These are phyloP conservation scores for Solanum gracilifrons DNA, from an alignment of 257 asterid species.

Conservation along the genomic window DNA sequence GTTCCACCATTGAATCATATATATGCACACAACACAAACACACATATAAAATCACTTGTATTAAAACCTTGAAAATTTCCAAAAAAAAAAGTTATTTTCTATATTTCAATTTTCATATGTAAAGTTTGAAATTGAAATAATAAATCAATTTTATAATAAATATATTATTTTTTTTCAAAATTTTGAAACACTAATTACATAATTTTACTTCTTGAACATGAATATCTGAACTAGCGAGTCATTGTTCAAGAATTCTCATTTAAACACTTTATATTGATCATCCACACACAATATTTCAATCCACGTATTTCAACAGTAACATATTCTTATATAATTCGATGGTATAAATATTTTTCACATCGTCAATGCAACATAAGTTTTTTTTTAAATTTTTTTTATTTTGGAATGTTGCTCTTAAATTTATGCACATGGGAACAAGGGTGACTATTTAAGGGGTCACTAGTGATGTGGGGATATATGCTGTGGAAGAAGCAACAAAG, in stretches of 20 bases:
- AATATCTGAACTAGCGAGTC: neutral
- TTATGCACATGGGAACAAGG: slow-evolving; percentile 39
- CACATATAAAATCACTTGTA: neutral
- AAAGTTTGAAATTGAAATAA: neutral
- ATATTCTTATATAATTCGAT: neutral
- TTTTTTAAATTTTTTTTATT: neutral
- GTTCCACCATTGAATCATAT: neutral
- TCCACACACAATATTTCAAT: neutral
- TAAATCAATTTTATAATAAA: neutral
- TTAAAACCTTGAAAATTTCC: neutral
- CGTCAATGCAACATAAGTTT: neutral
- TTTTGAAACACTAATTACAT: neutral
- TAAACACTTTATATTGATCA: neutral
- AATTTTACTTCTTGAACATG: neutral
- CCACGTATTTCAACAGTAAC: neutral
- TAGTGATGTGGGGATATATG: slow-evolving; percentile 33
- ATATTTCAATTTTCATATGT: neutral
- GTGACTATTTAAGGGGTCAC: slow-evolving; percentile 23
- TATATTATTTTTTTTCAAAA: neutral
- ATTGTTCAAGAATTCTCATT: neutral
- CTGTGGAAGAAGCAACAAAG: slow-evolving; percentile 19
- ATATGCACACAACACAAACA: neutral
- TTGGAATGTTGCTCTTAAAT: slow-evolving; percentile 40
- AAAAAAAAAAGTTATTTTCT: neutral
- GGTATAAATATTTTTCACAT: neutral